Conservation (phyloP, 2,329 filamentous ascomycete species). For the Nemania sp. region DNA sequence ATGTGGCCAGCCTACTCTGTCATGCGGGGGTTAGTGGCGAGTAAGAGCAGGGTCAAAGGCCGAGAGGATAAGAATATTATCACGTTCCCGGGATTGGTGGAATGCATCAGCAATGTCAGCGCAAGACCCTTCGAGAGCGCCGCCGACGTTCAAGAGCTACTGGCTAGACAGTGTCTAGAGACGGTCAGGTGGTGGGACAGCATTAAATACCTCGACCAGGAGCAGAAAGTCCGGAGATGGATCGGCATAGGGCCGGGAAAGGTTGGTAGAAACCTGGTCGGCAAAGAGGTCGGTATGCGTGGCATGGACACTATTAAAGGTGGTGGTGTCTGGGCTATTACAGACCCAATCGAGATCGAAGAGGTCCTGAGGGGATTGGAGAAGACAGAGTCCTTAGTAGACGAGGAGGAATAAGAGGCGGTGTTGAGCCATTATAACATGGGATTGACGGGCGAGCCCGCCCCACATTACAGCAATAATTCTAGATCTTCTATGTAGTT, state of each 20-base stretch:
- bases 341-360: conserved; percentile 75
- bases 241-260: conserved; percentile 92
- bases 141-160: conserved; percentile 74
- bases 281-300: conserved; percentile 90
- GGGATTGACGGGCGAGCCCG: neutral
- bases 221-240: conserved; percentile 80
- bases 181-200: conserved; percentile 95
- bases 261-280: conserved; percentile 89
- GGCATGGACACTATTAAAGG: conserved; percentile 78
- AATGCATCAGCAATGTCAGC: conserved; percentile 85
- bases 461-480: no score
- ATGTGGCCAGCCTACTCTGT: conserved; percentile 82
- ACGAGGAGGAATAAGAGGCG: conserved; percentile 48
- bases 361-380: conserved; percentile 67
- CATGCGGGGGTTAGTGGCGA: conserved; percentile 70
- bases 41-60: conserved; percentile 57
- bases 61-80: conserved; percentile 65
- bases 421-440: neutral
- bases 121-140: conserved; percentile 75
- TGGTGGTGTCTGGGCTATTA: conserved; percentile 91
- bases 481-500: no score
- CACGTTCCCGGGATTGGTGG: conserved; percentile 72
- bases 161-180: conserved; percentile 83
- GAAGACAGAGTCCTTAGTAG: conserved; percentile 59
- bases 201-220: conserved; percentile 84